phyloP scores from a whole-genome alignment of 306 rosid genomes.

The Prunus salicina region DNA sequence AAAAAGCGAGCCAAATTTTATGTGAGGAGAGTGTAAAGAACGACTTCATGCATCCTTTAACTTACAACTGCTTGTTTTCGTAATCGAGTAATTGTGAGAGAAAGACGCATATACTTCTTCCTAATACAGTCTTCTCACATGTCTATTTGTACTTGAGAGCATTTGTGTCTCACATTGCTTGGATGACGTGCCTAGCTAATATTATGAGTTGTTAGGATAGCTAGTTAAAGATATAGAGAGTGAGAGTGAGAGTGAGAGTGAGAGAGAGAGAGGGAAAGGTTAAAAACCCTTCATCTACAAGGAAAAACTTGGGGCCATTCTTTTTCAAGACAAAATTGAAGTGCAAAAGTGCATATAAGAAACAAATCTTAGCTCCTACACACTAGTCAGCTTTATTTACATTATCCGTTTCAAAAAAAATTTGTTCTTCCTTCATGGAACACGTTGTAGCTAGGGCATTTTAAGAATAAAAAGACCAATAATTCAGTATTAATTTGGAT shows the following conservation, averaged over 20 bases:
- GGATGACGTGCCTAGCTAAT: neutral
- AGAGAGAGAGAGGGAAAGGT: too few relatives aligned
- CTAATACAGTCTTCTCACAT: neutral
- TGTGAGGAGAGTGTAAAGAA: neutral
- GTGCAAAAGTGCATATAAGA: neutral
- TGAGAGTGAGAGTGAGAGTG: neutral
- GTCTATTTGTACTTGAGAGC: neutral
- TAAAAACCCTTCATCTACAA: neutral
- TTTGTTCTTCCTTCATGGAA: too few relatives aligned
- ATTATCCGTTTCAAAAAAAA: too few relatives aligned
- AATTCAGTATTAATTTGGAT: neutral
- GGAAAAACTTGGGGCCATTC: neutral
- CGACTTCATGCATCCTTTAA: too few relatives aligned
- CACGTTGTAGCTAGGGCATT: neutral
- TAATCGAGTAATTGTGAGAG: neutral
- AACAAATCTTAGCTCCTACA: too few relatives aligned
- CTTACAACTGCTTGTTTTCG: too few relatives aligned
- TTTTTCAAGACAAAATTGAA: neutral
- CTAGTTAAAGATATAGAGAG: neutral
- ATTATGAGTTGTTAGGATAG: neutral
- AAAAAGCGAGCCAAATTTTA: neutral
- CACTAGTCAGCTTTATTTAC: too few relatives aligned
- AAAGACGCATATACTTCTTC: neutral
- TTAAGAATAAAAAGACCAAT: neutral
- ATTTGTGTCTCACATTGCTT: neutral